Conservation (phyloP, 345 rosid genomes). For the Euphorbia pulcherrima region DNA sequence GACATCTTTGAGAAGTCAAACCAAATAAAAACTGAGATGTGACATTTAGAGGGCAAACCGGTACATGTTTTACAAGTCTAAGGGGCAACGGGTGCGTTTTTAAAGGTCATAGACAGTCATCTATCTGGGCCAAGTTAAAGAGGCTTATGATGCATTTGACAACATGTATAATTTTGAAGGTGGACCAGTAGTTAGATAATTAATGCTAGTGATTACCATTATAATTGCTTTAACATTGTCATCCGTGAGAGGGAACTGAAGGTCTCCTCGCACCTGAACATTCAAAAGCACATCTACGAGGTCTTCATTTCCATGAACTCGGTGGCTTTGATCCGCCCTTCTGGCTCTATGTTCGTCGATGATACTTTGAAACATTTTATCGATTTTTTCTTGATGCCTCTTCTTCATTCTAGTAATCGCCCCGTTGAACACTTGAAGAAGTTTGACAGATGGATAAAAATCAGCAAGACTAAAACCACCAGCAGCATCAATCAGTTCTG, state of each 20-base stretch:
- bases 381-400: not conserved
- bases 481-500: not conserved
- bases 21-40: too few species aligned
- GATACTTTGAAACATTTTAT: not conserved
- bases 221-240: constrained; percentile 3
- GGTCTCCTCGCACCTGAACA: not conserved
- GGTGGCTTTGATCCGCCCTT: not conserved
- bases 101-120: too few species aligned
- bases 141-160: too few species aligned
- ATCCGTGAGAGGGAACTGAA: constrained; percentile 3
- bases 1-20: too few species aligned
- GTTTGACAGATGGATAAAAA: constrained; percentile 2
- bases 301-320: not conserved
- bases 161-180: too few species aligned
- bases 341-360: constrained; percentile 6
- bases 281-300: constrained; percentile 2
- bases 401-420: not conserved
- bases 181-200: too few species aligned
- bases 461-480: constrained; percentile 9
- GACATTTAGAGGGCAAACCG: too few species aligned
- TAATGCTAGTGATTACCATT: too few species aligned
- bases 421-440: not conserved
- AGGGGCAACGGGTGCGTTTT: too few species aligned
- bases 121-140: too few species aligned
- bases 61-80: too few species aligned